phyloP scores from a whole-genome alignment of 305 asterid genomes.

The Fraxinus platypoda region DNA sequence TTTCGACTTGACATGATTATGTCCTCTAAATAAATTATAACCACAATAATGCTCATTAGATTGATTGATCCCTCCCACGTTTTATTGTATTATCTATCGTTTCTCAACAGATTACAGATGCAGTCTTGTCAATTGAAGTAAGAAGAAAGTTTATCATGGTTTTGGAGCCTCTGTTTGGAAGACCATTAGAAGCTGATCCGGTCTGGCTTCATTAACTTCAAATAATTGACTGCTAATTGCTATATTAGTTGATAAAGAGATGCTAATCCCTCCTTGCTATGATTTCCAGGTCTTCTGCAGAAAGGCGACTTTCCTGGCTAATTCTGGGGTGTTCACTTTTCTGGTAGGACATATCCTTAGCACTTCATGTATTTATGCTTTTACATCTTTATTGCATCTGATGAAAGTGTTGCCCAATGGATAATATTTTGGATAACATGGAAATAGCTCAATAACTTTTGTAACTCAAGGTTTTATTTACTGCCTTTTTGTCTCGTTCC shows the following conservation, averaged over 20 bases:
- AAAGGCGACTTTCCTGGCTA: conserved; percentile 69
- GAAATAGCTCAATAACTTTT: not conserved
- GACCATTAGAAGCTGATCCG: conserved; percentile 89
- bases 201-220: conserved; percentile 42
- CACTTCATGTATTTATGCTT: not conserved
- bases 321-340: conserved; percentile 72
- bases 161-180: conserved; percentile 69
- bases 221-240: conserved; percentile 5
- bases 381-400: conserved; percentile 2
- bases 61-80: conserved; percentile 1
- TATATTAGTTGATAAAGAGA: conserved; percentile 14
- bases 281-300: conserved; percentile 76
- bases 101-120: conserved; percentile 65
- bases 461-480: not conserved
- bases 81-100: conserved; percentile 3
- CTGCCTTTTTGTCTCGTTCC: not conserved
- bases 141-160: conserved; percentile 71
- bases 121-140: conserved; percentile 64
- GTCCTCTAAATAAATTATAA: conserved; percentile 2
- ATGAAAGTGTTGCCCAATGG: not conserved
- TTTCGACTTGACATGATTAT: not conserved
- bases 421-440: not conserved
- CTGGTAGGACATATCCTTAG: conserved; percentile 50
- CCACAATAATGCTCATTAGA: conserved; percentile 3
- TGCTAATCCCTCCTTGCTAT: conserved; percentile 20